phyloP scores from a whole-genome alignment of 495 filamentous ascomycete genomes.

The Copromyces sp. region DNA sequence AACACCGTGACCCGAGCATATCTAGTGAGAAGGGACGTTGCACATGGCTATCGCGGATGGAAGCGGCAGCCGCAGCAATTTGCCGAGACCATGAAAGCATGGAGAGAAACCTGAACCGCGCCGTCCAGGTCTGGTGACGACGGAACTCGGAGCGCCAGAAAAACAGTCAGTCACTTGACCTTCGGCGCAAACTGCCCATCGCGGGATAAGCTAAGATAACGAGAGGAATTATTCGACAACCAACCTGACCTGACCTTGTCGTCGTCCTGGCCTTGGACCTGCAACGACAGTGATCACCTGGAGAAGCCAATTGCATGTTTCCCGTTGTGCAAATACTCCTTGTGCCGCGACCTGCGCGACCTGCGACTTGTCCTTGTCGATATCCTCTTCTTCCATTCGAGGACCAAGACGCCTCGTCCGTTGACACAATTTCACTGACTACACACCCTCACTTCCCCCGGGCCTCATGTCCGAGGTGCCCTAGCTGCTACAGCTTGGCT shows the following conservation, averaged over 20 bases:
- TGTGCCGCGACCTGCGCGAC: not conserved
- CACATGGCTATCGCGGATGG: not conserved
- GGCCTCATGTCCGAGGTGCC: not conserved
- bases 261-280: not conserved
- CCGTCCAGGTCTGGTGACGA: not conserved
- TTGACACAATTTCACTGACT: not conserved
- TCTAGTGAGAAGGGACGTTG: not conserved
- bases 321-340: not conserved
- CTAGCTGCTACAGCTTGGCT: not conserved
- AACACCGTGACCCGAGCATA: not conserved
- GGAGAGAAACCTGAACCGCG: not conserved
- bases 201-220: not conserved
- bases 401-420: not conserved
- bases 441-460: not conserved
- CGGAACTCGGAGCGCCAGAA: not conserved
- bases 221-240: not conserved
- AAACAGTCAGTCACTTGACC: conserved; percentile 3
- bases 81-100: not conserved
- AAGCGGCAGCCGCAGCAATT: not conserved
- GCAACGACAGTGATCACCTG: not conserved
- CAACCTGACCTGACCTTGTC: not conserved
- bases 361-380: not conserved
- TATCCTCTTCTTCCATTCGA: not conserved
- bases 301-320: not conserved
- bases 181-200: not conserved